Evolutionary conservation across 140 eudicot genomes (phyloP).

Genomic region (Cichorium intybus): DNA sequence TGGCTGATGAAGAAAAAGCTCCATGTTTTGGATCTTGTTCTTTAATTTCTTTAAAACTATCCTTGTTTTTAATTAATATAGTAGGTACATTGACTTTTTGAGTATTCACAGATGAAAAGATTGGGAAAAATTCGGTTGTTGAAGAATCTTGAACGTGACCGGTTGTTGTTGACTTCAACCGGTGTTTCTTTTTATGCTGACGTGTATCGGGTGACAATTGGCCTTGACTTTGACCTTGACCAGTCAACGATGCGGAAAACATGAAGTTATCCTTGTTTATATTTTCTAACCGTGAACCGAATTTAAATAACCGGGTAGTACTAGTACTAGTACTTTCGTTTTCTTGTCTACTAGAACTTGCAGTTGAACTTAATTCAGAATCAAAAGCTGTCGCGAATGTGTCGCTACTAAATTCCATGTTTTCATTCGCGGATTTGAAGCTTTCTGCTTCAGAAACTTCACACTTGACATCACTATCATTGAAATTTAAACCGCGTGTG

Average conservation of each 20-base stretch:
- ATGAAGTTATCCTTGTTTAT: conserved; percentile 47
- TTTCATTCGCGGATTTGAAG: conserved; percentile 66
- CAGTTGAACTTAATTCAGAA: conserved; percentile 57
- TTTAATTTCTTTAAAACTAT: conserved; percentile 31
- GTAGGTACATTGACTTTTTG: conserved; percentile 34
- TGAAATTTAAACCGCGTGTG: conserved; percentile 47
- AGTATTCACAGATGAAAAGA: conserved; percentile 23
- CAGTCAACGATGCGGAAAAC: conserved; percentile 73
- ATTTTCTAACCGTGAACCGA: conserved; percentile 47
- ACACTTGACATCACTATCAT: conserved; percentile 35
- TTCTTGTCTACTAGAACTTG: conserved; percentile 46
- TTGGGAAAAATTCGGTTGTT: conserved; percentile 4
- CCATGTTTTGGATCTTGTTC: conserved; percentile 43
- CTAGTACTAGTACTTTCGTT: conserved; percentile 46
- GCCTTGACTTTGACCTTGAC: conserved; percentile 42
- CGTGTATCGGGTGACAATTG: conserved; percentile 48
- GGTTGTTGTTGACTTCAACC: conserved; percentile 43
- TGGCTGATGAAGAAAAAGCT: conserved; percentile 40
- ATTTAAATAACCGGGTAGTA: conserved; percentile 33
- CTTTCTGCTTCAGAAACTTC: conserved; percentile 68
- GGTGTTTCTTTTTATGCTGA: conserved; percentile 65
- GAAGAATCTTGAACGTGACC: conserved; percentile 53
- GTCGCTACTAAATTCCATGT: conserved; percentile 56
- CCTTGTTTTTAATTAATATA: conserved; percentile 28
- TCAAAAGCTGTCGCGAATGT: conserved; percentile 56